A percentile compares a stretch with the other conserved stretches of the same genome.
phyloP scores from a whole-genome alignment of 2,329 filamentous ascomycete genomes.

The Verticillium klebahnii region DNA sequence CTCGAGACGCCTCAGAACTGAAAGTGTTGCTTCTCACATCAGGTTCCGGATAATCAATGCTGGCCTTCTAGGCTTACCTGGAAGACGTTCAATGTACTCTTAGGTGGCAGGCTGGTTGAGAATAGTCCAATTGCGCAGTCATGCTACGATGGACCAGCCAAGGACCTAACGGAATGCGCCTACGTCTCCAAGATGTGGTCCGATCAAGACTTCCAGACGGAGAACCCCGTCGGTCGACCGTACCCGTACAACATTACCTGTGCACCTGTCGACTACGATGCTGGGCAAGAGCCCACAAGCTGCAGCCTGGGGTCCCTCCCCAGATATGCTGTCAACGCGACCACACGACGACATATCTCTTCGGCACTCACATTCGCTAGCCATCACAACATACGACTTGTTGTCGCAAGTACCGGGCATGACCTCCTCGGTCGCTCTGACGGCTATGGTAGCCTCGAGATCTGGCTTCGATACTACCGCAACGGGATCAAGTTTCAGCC shows the following conservation, averaged over 20 bases:
- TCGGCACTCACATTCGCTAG: slow-evolving; percentile 9
- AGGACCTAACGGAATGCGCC: slow-evolving; percentile 15
- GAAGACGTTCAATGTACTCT: slow-evolving; percentile 10
- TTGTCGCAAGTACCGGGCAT: slow-evolving; percentile 38
- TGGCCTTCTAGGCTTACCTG: slow-evolving; percentile 15
- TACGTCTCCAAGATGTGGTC: slow-evolving; percentile 18
- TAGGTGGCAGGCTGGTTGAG: slow-evolving; percentile 18
- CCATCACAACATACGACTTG: slow-evolving; percentile 30
- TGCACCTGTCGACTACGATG: slow-evolving; percentile 17
- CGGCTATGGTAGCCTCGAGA: slow-evolving; percentile 23
- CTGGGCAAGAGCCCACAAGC: slow-evolving; percentile 6
- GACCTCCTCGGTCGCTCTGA: slow-evolving; percentile 30
- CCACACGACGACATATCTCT: slow-evolving; percentile 11
- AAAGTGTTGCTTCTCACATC: background rate
- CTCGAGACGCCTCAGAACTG: background rate
- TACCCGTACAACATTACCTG: slow-evolving; percentile 23
- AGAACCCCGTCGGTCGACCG: slow-evolving; percentile 17
- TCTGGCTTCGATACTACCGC: slow-evolving; percentile 27
- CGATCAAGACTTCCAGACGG: slow-evolving; percentile 19
- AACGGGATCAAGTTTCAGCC: slow-evolving; percentile 21
- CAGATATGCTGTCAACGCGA: slow-evolving; percentile 19
- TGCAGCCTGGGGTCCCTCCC: slow-evolving; percentile 18
- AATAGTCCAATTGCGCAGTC: slow-evolving; percentile 18
- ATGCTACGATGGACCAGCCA: slow-evolving; percentile 17
- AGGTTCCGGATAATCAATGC: slow-evolving; percentile 16